phyloP scores from a whole-genome alignment of 176 grass and related monocot genomes.

The Oryza officinalis region DNA sequence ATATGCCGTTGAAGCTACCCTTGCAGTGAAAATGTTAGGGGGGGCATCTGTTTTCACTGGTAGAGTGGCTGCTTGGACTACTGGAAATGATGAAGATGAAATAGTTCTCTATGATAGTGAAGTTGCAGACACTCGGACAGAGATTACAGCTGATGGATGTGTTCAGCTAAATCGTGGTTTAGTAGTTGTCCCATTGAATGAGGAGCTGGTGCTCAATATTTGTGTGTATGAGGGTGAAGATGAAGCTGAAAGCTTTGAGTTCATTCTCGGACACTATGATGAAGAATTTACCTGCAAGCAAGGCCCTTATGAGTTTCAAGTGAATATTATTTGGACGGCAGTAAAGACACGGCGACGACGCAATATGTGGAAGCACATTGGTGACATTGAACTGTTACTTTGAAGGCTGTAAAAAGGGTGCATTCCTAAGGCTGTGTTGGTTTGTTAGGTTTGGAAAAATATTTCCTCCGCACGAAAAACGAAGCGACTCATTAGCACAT shows the following conservation, averaged over 20 bases:
- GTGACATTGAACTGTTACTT: too few relatives aligned
- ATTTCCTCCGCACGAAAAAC: too few relatives aligned
- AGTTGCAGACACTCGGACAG: not conserved
- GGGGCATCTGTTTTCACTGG: not conserved
- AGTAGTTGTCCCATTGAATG: not conserved
- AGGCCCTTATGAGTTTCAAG: too few relatives aligned
- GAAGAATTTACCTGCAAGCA: too few relatives aligned
- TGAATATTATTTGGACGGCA: too few relatives aligned
- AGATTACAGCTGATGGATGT: not conserved
- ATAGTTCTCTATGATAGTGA: not conserved
- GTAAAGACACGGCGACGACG: too few relatives aligned
- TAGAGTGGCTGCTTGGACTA: not conserved
- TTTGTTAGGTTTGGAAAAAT: too few relatives aligned
- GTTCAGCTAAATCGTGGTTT: not conserved
- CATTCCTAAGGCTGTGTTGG: too few relatives aligned
- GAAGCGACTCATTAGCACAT: too few relatives aligned
- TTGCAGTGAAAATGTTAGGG: not conserved
- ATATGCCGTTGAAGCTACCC: not conserved
- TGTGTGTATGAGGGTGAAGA: not conserved
- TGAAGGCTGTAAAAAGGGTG: too few relatives aligned
- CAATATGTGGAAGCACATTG: too few relatives aligned
- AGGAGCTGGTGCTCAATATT: not conserved
- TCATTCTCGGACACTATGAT: too few relatives aligned
- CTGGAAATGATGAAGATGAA: not conserved
- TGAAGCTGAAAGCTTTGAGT: not conserved